These are phyloP conservation scores for Aurifilum marmelostoma DNA, from an alignment of 2,329 filamentous ascomycete species.

Conservation along the genomic window DNA sequence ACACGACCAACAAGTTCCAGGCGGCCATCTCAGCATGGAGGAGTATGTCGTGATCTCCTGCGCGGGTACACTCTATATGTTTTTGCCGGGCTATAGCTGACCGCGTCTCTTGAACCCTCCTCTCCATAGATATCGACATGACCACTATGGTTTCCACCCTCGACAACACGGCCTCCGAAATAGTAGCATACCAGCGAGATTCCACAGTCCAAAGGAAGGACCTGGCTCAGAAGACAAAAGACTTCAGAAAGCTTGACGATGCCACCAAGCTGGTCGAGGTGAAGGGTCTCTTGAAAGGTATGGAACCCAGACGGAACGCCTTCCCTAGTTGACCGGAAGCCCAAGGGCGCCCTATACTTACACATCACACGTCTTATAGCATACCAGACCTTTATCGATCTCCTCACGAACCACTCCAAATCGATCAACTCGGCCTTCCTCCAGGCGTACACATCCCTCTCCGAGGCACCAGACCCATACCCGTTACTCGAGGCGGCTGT, in stretches of 20 bases:
- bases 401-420: conserved; percentile 95
- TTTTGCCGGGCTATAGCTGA: conserved; percentile 18
- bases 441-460: conserved; percentile 88
- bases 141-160: conserved; percentile 81
- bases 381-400: conserved; percentile 96
- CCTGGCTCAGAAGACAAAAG: conserved; percentile 97
- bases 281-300: conserved; percentile 87
- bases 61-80: conserved; percentile 4
- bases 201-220: conserved; percentile 97
- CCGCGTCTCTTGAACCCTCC: conserved; percentile 14
- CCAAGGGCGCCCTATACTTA: no score
- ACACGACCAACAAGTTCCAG: conserved; percentile 90
- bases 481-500: conserved; percentile 94
- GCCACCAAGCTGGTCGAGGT: conserved; percentile 82
- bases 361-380: conserved; percentile 57
- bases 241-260: conserved; percentile 94
- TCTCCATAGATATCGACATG: conserved; percentile 75
- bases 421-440: conserved; percentile 91
- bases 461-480: conserved; percentile 95
- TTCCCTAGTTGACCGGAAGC: neutral
- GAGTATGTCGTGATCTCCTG: conserved; percentile 58
- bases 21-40: conserved; percentile 95
- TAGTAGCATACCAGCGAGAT: conserved; percentile 90
- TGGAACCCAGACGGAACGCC: conserved; percentile 15
- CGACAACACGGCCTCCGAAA: conserved; percentile 92